A percentile compares a stretch with the other conserved stretches of the same genome.
phyloP scores from a whole-genome alignment of 2,329 filamentous ascomycete genomes.

The Calycina herbarum region DNA sequence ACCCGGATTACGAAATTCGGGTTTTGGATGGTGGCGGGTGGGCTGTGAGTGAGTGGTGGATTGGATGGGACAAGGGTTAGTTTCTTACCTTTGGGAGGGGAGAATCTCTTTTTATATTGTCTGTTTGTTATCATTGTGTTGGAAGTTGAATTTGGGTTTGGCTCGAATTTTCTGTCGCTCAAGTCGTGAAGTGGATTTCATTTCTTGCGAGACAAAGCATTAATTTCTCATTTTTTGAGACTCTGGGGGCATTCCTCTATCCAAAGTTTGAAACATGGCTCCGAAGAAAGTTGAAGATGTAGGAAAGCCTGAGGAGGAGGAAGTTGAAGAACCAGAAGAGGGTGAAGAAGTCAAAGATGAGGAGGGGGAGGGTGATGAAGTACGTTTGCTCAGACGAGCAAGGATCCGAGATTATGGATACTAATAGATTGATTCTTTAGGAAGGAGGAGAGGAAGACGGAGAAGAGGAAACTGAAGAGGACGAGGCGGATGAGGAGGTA shows the following conservation, averaged over 20 bases:
- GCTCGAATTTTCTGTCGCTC: too few species aligned
- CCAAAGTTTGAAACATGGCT: not conserved
- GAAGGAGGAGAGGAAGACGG: not conserved
- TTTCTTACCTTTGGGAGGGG: not conserved
- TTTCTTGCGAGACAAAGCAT: too few species aligned
- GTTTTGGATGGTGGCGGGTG: not conserved
- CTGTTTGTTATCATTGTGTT: not conserved
- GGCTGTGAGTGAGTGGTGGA: too few species aligned
- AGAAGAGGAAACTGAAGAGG: not conserved
- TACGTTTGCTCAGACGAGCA: not conserved
- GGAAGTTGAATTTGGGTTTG: too few species aligned
- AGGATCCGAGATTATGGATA: not conserved
- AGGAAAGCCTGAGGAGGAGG: not conserved
- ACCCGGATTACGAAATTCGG: not conserved
- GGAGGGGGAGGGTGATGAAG: not conserved
- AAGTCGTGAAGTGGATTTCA: too few species aligned
- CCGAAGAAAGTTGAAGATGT: not conserved
- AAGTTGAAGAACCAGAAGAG: not conserved
- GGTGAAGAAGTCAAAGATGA: not conserved
- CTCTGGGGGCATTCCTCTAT: not conserved
- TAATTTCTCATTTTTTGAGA: not conserved
- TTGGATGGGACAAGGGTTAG: not conserved
- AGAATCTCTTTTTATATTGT: not conserved
- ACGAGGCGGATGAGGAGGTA: not conserved
- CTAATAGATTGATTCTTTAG: not conserved